Base-by-base conservation (phyloP, 2,329 filamentous ascomycete species). In the Geoglossum cookeanum region DNA sequence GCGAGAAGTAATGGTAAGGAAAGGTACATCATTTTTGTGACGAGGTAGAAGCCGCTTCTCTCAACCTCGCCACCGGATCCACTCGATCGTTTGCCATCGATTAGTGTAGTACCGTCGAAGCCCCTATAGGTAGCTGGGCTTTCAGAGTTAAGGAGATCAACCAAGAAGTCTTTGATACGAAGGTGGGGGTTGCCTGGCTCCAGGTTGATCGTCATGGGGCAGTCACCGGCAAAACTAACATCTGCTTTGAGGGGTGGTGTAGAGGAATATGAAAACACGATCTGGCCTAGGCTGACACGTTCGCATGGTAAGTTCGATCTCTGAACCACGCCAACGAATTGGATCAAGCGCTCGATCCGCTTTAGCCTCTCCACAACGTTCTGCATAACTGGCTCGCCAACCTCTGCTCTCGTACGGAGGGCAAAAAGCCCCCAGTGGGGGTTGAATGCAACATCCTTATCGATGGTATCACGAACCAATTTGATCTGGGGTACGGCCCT, bases 321-420 rank as follows among this genome's bases (percentile, higher is more conserved):
- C 57, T 79, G 73, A 60, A 90, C 77, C 1, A 83, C 80, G 49
- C 81, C 77, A 30, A 88, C 73, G 63, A 86, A 87, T 48, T 78
- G 77, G 44, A 87, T 81, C 32, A 92, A 74, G 22, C 83, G 78
- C 63, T 85, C 80, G 58, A 92, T 78, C 11, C 81, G 78, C 62
- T 79, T 76, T 51, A 89, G 72, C 32, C 81, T 76, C 55, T 75
- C 72, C 60, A 74, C 72, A 22, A 89, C 72, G n/a, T 74, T 70
- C 3, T 76, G 73, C 3, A 87, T 68, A 13, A 84, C 74, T 0
- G 80, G 73, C 49, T 73, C 70, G 22, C 82, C 82, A 51, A 84
- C 76, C 1, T 72, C 70, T 0, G 79, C 76, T 8, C 76, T 74
- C 42, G 87, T 70, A 6, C 76, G 73, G 56, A 88, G 71, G 15